phyloP scores from a whole-genome alignment of 805 yeast species.

The Candida verbasci region DNA sequence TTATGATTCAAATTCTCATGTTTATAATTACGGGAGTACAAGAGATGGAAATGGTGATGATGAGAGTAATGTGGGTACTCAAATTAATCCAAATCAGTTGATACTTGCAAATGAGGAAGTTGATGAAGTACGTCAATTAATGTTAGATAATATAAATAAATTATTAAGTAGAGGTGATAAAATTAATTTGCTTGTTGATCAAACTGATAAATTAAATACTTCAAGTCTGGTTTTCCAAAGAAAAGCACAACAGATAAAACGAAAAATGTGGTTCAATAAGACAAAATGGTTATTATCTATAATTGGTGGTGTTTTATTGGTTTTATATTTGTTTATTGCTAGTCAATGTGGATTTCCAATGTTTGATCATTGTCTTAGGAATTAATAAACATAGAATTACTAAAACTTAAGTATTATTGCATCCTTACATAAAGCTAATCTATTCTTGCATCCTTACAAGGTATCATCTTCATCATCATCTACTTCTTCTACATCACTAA shows the following conservation, averaged over 20 bases:
- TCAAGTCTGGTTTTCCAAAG: conserved; percentile 67
- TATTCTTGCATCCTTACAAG: neutral
- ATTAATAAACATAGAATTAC: neutral
- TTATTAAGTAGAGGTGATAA: conserved; percentile 77
- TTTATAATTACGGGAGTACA: conserved; percentile 29
- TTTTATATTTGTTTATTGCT: conserved; percentile 46
- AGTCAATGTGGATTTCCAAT: conserved; percentile 53
- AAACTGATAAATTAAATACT: conserved; percentile 68
- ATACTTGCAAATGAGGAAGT: conserved; percentile 50
- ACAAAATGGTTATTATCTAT: conserved; percentile 38
- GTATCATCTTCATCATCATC: conserved; percentile 9
- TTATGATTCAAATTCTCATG: conserved; percentile 28
- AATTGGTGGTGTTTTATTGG: conserved; percentile 15
- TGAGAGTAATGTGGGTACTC: conserved; percentile 10
- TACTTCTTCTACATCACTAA: conserved; percentile 14
- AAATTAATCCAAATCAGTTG: conserved; percentile 33
- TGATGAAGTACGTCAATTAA: conserved; percentile 59
- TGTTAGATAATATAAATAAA: conserved; percentile 70
- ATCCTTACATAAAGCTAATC: no score
- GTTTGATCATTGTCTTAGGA: conserved; percentile 29
- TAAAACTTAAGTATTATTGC: neutral
- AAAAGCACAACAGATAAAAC: conserved; percentile 57
- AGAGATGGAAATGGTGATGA: conserved; percentile 14
- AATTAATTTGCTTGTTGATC: conserved; percentile 66
- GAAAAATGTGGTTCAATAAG: conserved; percentile 69